Evolutionary conservation across 1,284 basidiomycete genomes (phyloP), one percentile per base, ranked within the genome.

Genomic region (Volvariella surrecta): DNA sequence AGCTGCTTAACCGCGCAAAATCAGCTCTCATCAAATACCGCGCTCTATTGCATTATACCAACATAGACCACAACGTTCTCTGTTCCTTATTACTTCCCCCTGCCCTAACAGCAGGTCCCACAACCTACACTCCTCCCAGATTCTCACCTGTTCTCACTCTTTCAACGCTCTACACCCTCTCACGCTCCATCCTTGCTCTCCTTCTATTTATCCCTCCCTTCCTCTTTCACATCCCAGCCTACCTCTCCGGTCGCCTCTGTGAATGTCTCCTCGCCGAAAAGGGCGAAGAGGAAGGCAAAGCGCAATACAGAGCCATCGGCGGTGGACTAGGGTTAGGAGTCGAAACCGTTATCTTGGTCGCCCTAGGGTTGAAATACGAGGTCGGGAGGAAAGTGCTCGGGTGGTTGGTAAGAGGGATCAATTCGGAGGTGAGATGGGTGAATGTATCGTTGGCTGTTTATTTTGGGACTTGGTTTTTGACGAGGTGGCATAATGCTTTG

Each of bases 1-100:
- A 32, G 11, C 17, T 11, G 16, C 8, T 4, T 6, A 28, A 28
- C 6, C 44, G 39, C 2, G 45, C 58, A 15, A 76, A 72, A 52
- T 43, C 54, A 3, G 54, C 71, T 0, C 64, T 86, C 2, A 68
- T 73, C 41, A 71, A 67, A 42, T 87, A 87, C 58, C 67, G 73
- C 48, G 66, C 74, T 16, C 70, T 84, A 0, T 67, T 83, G 16
- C 64, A 73, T 37, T 65, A 74, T 34, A 67, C 76, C 3, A 62
- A 67, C 19, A 63, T 82, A 32, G 68, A 70, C 4, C 77, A 84
- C 54, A 55, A 67, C 1, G 62, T 71, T n/a, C 63, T 86, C 6
- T 49, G 50, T 10, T 50, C 52, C n/a, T 45, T 65, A 11, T 35
- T 53, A 62, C 63, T 50, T 47, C 37, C 46, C 42, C 38, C 45